These are phyloP conservation scores for Talaromyces sp. DNA, from an alignment of 2,329 filamentous ascomycete genomes.

Conservation along the genomic window DNA sequence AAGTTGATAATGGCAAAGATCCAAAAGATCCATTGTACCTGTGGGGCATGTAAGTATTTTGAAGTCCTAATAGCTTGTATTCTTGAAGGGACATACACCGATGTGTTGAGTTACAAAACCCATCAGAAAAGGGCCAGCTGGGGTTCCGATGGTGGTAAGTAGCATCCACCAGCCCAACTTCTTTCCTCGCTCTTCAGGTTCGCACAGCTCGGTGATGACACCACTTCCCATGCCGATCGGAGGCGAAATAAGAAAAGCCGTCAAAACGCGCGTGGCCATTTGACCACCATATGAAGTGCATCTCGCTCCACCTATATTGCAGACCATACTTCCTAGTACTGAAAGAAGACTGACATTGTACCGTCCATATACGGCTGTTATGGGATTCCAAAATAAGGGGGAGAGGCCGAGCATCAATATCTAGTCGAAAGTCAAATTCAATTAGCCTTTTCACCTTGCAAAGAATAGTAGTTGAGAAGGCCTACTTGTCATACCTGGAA, in stretches of 20 bases:
- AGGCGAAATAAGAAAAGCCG: constrained; percentile 56
- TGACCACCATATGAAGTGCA: constrained; percentile 52
- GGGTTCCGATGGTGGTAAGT: constrained; percentile 53
- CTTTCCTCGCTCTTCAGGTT: constrained; percentile 53
- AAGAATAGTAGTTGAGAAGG: not conserved
- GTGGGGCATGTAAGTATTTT: too few relatives aligned
- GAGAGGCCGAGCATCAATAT: constrained; percentile 56
- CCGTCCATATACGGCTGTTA: constrained; percentile 57
- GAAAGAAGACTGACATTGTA: constrained; percentile 57
- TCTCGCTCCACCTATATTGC: constrained; percentile 57
- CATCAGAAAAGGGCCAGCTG: constrained; percentile 37
- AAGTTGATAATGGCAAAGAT: constrained; percentile 60
- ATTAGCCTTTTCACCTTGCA: not conserved
- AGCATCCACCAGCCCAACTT: constrained; percentile 59
- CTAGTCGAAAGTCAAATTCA: constrained; percentile 6
- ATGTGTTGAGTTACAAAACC: constrained; percentile 52
- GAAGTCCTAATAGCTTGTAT: too few relatives aligned
- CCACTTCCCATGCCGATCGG: constrained; percentile 56
- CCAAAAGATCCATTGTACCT: constrained; percentile 60
- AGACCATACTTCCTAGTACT: constrained; percentile 48
- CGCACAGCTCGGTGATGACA: constrained; percentile 58
- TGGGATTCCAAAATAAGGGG: constrained; percentile 59
- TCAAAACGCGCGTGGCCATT: constrained; percentile 53
- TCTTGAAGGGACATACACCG: constrained; percentile 35
- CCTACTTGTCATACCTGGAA: constrained; percentile 36